These are phyloP conservation scores for Pseudogymnoascus sp. DNA, from an alignment of 2,329 filamentous ascomycete species.

Conservation along the genomic window DNA sequence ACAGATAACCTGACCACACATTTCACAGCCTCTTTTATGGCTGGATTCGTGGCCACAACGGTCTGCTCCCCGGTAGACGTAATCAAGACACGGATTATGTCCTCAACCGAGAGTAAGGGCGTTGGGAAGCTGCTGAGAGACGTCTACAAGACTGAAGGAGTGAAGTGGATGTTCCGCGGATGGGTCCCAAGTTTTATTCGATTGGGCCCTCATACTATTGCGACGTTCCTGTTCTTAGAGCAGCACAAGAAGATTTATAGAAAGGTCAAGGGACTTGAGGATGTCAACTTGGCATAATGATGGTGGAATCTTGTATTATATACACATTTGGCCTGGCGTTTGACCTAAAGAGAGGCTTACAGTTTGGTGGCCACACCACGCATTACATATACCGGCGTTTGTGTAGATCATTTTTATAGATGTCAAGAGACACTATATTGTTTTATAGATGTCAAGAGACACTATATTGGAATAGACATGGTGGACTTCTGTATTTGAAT, in stretches of 20 bases:
- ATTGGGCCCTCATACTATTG: conserved; percentile 71
- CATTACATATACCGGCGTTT: not conserved
- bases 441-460: not conserved
- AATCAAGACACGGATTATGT: conserved; percentile 85
- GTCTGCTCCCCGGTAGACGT: conserved; percentile 82
- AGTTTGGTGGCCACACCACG: conserved; percentile 3
- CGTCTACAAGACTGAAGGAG: conserved; percentile 63
- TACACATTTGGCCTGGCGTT: not conserved
- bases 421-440: not conserved
- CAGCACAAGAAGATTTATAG: conserved; percentile 75
- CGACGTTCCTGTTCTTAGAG: conserved; percentile 80
- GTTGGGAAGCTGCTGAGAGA: conserved; percentile 56
- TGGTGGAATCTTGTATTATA: not conserved
- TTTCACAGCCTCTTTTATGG: conserved; percentile 68
- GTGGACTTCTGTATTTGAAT: not conserved
- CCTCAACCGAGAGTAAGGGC: conserved; percentile 47
- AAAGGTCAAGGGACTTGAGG: conserved; percentile 34
- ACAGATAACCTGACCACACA: conserved; percentile 66
- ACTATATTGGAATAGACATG: not conserved
- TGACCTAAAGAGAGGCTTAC: not conserved
- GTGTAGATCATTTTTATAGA: not conserved
- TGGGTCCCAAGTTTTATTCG: conserved; percentile 73
- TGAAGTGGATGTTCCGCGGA: conserved; percentile 81
- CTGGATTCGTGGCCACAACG: conserved; percentile 77
- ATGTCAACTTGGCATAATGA: not conserved